A percentile compares a stretch with the other conserved stretches of the same genome.
Evolutionary conservation across 441 rosid species (phyloP).

Genomic region (Pelargonium fulgidum): DNA sequence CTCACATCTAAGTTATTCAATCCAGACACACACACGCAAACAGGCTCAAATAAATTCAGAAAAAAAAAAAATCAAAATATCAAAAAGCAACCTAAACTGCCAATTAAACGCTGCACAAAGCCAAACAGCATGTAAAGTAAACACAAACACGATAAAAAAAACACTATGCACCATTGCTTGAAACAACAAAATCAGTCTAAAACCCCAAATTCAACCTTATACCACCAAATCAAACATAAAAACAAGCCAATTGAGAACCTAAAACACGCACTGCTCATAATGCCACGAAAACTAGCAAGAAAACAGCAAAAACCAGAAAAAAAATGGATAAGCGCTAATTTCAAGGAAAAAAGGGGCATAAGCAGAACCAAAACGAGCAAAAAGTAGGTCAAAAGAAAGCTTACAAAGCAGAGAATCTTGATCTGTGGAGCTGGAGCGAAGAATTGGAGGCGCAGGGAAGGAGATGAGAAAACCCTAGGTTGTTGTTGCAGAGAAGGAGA

Average conservation of each 20-base stretch:
- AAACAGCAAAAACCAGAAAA: no score
- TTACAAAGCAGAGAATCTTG: slow-evolving; percentile 54
- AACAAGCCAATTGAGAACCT: background rate
- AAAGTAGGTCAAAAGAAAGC: slow-evolving; percentile 31
- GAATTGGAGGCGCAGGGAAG: slow-evolving; percentile 23
- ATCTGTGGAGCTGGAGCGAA: slow-evolving; percentile 33
- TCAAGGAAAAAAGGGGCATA: background rate
- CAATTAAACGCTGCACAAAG: background rate
- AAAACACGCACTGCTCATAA: background rate
- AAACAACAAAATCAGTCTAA: background rate
- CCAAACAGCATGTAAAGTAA: background rate
- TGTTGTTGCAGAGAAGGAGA: slow-evolving; percentile 14
- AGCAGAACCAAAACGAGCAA: slow-evolving; percentile 17
- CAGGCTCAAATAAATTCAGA: no score
- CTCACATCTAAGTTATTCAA: background rate
- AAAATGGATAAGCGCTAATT: background rate
- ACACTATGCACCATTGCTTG: background rate
- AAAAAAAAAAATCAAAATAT: background rate
- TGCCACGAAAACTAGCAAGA: no score
- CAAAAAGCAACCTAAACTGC: background rate
- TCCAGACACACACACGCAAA: background rate
- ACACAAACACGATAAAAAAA: no score
- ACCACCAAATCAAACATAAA: background rate
- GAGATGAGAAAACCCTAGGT: slow-evolving; percentile 52
- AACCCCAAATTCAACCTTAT: background rate